Evolutionary conservation across 805 yeast genomes (phyloP), one percentile per base, ranked within the genome.

Genomic region (Suhomyces canberraensis): DNA sequence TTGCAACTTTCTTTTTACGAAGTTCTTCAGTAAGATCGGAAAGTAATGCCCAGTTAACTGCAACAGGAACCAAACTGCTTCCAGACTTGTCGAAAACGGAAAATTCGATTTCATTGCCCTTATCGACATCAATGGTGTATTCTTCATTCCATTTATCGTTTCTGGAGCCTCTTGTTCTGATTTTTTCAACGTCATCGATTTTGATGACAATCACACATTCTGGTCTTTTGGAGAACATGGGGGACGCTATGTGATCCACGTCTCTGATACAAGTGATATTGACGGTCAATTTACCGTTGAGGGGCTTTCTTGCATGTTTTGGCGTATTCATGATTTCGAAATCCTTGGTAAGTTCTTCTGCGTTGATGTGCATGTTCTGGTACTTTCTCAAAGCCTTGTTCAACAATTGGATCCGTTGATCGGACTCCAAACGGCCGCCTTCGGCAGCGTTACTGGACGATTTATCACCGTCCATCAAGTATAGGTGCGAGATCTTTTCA

Each of bases 1-100:
- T 80, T 7, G 79, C 86, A 16, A 86, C 90, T 51, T 87, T 88
- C 58, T 82, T 84, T 52, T 93, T 84, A 61, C 99, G 86, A 37
- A 91, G 75, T 49, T 93, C 98, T 66, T 93, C 99, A 0, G 95
- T 89, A 29, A 93, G 76, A 60, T 93, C 99, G 3, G 95, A 81
- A 19, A 93, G 70, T 25, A 91, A 75, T 18, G 91, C 73, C 98
- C 98, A 93, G 50, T 84, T 78, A 25, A 93, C 72, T 7, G 95
- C 98, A 6, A 93, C 96, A 0, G 98, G 98, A 7, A 82, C 78
- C 41, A 73, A 65, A 33, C 70, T 75, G 40, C 71, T 78, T 25
- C 85, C 85, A 9, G 74, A 67, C 48, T 81, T 82, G 58, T 93
- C 98, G 58, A 83, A 89, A 4, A 93, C 87, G 2, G 90, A 78